Percentiles rank a stretch among this genome's conserved stretches.
phyloP scores from a whole-genome alignment of 352 stramenopile genomes.

The Pythium biforme region DNA sequence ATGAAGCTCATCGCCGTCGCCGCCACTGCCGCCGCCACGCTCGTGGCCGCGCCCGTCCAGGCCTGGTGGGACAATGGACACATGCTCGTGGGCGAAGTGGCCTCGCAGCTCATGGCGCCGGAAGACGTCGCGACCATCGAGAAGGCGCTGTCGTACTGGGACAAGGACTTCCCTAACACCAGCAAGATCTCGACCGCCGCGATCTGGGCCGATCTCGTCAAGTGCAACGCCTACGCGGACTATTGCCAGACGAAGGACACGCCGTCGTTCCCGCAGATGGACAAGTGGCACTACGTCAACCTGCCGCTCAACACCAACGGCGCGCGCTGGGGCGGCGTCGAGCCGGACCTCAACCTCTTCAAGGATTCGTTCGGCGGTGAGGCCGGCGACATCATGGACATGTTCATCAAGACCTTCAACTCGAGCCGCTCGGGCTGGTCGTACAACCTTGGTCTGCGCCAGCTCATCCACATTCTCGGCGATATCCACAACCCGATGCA shows the following conservation, averaged over 20 bases:
- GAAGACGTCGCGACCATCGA: constrained; percentile 30
- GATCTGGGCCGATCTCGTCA: constrained; percentile 40
- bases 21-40: constrained; percentile 3
- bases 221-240: constrained; percentile 22
- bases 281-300: constrained; percentile 74
- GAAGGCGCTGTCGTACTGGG: constrained; percentile 26
- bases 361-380: constrained; percentile 49
- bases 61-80: constrained; percentile 39
- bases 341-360: constrained; percentile 50
- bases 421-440: constrained; percentile 65
- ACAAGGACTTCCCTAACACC: constrained; percentile 33
- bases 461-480: constrained; percentile 72
- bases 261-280: constrained; percentile 51
- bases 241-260: constrained; percentile 19
- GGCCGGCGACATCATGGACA: constrained; percentile 44
- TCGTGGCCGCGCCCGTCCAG: constrained; percentile 13
- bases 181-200: constrained; percentile 29
- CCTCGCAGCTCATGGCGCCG: constrained; percentile 28
- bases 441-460: constrained; percentile 56
- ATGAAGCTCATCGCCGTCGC: constrained; percentile 9
- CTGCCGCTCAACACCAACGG: constrained; percentile 61
- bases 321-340: constrained; percentile 36
- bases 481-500: constrained; percentile 69
- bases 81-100: constrained; percentile 37
- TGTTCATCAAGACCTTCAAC: constrained; percentile 46